Base-by-base conservation (phyloP, 176 grass and related monocot genomes). In the Triticum turgidum region DNA sequence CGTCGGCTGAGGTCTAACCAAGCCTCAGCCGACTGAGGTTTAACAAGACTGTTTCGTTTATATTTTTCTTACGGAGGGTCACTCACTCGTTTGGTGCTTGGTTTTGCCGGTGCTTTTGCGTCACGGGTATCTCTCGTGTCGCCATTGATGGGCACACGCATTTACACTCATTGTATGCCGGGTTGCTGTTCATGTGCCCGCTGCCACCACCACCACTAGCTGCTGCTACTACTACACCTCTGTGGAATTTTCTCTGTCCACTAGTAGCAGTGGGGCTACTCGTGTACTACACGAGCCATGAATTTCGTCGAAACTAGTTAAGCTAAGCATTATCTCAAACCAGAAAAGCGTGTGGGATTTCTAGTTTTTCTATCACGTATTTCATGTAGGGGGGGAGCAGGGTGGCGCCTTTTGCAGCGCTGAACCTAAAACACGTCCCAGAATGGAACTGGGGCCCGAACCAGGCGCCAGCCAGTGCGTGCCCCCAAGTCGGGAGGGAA, bases 391-490 rank as follows among this genome's bases (percentile, higher is more conserved):
- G 34, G 45, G 51, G 27, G 17, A 79, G 64, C 64, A 83, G 51
- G 18, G 9, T 11, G 51, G 35, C 3, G 4, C 49, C 63, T 83
- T 83, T 72, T 37, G 54, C 13, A 69, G 37, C 38, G 52, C n/a
- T 30, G 11, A 65, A 79, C 87, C 77, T 89, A 61, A 85, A 89
- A 81, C 82, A 21, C 80, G 59, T 45, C 88, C 88, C 35, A 7
- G 25, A 85, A 75, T 76, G 67, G 88, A 63, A 61, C 51, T 18
- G 51, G 15, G 51, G 1, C 49, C 49, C 49, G 14, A 17, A 5
- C 67, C 69, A 81, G 11, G 41, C 34, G n/a, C 6, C 61, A 51
- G 30, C 6, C 44, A 47, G 44, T 30, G 29, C 29, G 29, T 30
- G 29, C 29, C 29, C 29, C 29, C 29, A 30, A 30, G 29, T 47